Evolutionary conservation across 1,284 basidiomycete genomes (phyloP), one percentile per base, ranked within the genome.

Genomic region (Ustilago nuda): DNA sequence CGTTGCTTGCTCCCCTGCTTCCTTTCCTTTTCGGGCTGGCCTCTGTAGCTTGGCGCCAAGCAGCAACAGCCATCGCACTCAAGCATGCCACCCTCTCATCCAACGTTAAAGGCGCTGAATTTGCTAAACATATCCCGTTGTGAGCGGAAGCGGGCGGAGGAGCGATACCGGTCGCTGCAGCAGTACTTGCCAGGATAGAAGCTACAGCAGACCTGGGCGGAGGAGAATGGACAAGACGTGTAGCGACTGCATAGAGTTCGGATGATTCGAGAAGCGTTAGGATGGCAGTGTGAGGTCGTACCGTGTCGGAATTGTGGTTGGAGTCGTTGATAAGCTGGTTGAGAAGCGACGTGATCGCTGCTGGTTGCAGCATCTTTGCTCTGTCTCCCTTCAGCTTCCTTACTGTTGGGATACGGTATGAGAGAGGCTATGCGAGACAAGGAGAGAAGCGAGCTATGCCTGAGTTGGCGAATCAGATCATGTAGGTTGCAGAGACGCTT

Each of bases 161-260:
- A 2, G 53, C 32, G 2, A 63, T 54, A 0, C 67, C 64, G 4
- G 64, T 30, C 15, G 73, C 67, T 15, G 68, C 68, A 1, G 73
- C 67, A 0, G 73, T 76, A 43, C 68, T 66, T 12, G 73, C 65
- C 19, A 68, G 23, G 2, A 69, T 55, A 4, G 69, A 66, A 1
- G 66, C 65, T 17, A 69, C 62, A 4, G 68, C 53, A 9, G 69
- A 65, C 23, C 37, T 46, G 7, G 41, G 13, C 7, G 69, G 57
- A 1, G 61, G 54, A 3, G 60, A 30, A n/a, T 76, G 69, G 1
- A 58, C 59, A 0, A 76, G 62, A 4, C 54, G 32, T 3, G 69
- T 72, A 13, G 74, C 69, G 5, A 56, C 58, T 3, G 74, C 74
- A 37, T 76, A 76, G 11, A 76, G 62, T 19, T 76, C 74, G 36